These are phyloP conservation scores for Mycena maculata DNA, from an alignment of 768 basidiomycete genomes.

Conservation along the genomic window DNA sequence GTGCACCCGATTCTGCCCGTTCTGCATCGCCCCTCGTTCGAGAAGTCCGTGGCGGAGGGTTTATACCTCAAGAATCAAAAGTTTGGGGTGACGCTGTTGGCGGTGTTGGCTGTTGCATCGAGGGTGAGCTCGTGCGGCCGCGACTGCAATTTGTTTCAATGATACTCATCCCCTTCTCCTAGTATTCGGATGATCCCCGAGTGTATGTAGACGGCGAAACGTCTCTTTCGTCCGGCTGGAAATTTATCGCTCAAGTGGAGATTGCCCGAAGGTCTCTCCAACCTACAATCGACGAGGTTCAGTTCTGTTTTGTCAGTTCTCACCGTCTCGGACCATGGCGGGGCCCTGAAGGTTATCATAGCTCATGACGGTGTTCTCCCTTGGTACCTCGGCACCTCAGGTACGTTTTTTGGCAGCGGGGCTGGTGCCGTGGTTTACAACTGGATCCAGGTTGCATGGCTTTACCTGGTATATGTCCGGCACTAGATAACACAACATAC, in stretches of 20 bases:
- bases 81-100: constrained; percentile 56
- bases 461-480: constrained; percentile 27
- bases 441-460: no score
- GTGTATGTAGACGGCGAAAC: constrained; percentile 47
- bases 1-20: constrained; percentile 58
- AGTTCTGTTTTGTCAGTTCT: no score
- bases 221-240: constrained; percentile 60
- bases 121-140: constrained; percentile 47
- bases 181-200: constrained; percentile 62
- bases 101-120: constrained; percentile 63
- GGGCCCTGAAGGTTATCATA: no score
- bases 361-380: constrained; percentile 50
- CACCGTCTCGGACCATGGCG: no score
- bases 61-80: constrained; percentile 53
- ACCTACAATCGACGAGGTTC: constrained; percentile 49
- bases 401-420: constrained; percentile 58
- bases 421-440: no score
- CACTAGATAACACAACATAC: no score
- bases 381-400: constrained; percentile 57
- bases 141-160: constrained; percentile 38
- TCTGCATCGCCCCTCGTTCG: constrained; percentile 42
- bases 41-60: constrained; percentile 25
- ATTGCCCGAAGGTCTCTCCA: constrained; percentile 59
- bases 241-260: constrained; percentile 61
- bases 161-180: no score